These are phyloP conservation scores for Bolboschoenus planiculmis DNA, from an alignment of 176 grass and related monocot genomes.

Conservation along the genomic window DNA sequence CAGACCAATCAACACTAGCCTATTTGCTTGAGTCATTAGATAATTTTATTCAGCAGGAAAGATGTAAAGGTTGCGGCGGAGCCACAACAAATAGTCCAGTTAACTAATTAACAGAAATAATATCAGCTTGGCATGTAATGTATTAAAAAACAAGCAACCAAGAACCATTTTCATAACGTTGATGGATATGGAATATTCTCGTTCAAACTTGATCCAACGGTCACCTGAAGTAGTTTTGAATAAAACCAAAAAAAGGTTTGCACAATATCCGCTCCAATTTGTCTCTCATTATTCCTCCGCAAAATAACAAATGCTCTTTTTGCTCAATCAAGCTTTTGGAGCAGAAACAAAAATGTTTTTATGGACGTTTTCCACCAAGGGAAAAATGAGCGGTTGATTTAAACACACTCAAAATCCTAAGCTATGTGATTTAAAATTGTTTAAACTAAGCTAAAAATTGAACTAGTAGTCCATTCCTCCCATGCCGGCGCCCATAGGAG, in stretches of 20 bases:
- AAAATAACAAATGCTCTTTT: background rate
- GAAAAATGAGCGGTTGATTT: constrained; percentile 36
- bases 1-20: too few relatives aligned
- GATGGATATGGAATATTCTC: background rate
- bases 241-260: background rate
- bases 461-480: constrained; percentile 86
- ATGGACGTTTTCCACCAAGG: constrained; percentile 25
- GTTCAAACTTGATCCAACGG: background rate
- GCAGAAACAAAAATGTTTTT: constrained; percentile 34
- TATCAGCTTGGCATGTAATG: too few relatives aligned
- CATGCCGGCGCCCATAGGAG: constrained; percentile 42
- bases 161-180: background rate
- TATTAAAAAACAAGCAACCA: too few relatives aligned
- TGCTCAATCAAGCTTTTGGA: constrained; percentile 15
- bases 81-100: too few relatives aligned
- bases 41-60: too few relatives aligned
- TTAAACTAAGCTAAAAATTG: background rate
- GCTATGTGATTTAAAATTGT: constrained; percentile 18
- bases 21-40: too few relatives aligned
- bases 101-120: too few relatives aligned
- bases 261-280: background rate
- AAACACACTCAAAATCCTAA: constrained; percentile 34
- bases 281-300: constrained; percentile 15
- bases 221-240: background rate
- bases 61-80: too few relatives aligned